Percentiles rank a stretch among this genome's conserved stretches.
Evolutionary conservation across 148 eudicot species (phyloP).

Genomic region (Pharnaceum exiguum): DNA sequence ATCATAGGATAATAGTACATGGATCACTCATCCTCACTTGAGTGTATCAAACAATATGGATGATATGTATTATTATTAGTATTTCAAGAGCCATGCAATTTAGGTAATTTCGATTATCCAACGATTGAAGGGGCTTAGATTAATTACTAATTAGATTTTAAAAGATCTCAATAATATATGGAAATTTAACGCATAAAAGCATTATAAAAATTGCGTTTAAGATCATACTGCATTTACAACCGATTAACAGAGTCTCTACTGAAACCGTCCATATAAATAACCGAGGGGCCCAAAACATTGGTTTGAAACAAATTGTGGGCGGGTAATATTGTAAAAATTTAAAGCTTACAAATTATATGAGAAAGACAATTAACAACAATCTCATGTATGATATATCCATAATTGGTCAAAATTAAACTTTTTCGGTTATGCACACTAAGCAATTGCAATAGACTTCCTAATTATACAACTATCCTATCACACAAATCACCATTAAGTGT

Average conservation of each 20-base stretch:
- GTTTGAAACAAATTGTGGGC: background rate
- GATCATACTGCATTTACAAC: background rate
- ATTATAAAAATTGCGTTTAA: too few species aligned
- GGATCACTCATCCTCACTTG: too few species aligned
- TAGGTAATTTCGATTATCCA: too few species aligned
- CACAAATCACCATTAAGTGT: background rate
- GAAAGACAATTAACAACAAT: constrained; percentile 12
- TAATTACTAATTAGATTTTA: too few species aligned
- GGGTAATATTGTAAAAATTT: background rate
- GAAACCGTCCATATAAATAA: constrained; percentile 1
- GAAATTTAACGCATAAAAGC: too few species aligned
- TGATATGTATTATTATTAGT: too few species aligned
- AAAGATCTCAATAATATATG: too few species aligned
- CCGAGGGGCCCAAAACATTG: background rate
- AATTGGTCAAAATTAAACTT: background rate
- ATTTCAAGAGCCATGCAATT: too few species aligned
- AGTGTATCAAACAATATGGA: too few species aligned
- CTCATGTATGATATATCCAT: background rate
- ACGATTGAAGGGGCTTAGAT: too few species aligned
- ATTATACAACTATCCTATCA: constrained; percentile 6
- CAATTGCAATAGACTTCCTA: background rate
- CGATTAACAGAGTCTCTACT: too few species aligned
- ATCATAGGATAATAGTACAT: too few species aligned
- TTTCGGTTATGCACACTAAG: background rate
- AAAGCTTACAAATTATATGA: background rate